phyloP scores from a whole-genome alignment of 495 filamentous ascomycete species.

The Penicillium maclennaniae region DNA sequence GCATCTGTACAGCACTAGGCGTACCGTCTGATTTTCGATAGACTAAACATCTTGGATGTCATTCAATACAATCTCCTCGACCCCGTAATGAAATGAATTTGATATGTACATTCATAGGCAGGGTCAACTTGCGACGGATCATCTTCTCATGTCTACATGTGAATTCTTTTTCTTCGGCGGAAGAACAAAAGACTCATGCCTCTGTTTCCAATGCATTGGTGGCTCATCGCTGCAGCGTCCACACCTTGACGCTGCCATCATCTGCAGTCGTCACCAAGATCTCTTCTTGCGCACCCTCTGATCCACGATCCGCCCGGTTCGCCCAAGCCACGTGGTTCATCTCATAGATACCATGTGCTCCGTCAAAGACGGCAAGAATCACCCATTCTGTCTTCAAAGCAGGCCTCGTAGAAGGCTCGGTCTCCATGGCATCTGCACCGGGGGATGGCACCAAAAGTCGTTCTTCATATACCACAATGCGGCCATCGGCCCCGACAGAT shows the following conservation, averaged over 20 bases:
- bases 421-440: constrained; percentile 38
- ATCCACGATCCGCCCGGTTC: constrained; percentile 38
- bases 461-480: constrained; percentile 77
- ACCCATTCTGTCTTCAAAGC: constrained; percentile 57
- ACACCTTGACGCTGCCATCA: constrained; percentile 72
- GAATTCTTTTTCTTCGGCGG: neutral
- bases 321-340: constrained; percentile 86
- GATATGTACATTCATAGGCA: too few relatives aligned
- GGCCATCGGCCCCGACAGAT: constrained; percentile 81
- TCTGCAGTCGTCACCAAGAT: constrained; percentile 77
- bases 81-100: too few relatives aligned
- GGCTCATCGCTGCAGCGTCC: constrained; percentile 48
- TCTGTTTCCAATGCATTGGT: neutral
- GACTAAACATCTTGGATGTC: constrained; percentile 7
- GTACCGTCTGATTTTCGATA: constrained; percentile 7
- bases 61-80: neutral
- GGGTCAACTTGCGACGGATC: too few relatives aligned
- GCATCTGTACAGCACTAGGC: constrained; percentile 12
- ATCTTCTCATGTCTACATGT: neutral
- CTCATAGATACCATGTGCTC: constrained; percentile 86
- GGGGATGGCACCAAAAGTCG: constrained; percentile 26
- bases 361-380: constrained; percentile 58
- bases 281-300: constrained; percentile 51
- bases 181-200: neutral
- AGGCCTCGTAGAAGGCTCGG: constrained; percentile 17